Conservation (phyloP, 176 grass and related monocot genomes). For the Musa schizocarpa region DNA sequence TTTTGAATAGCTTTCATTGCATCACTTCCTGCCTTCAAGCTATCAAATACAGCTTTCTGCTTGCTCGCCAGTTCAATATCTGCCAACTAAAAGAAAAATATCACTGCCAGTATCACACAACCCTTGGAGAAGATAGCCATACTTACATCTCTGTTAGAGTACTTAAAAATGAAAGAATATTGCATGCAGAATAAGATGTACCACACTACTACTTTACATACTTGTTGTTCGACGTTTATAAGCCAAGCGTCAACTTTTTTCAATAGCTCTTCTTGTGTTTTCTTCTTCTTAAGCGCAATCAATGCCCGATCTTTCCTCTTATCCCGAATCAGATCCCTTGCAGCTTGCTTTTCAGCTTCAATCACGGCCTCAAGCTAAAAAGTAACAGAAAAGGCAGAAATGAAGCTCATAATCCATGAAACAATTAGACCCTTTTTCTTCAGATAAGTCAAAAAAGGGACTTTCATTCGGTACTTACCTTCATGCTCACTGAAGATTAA, state of each 20-base stretch:
- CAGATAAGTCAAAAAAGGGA: too few species aligned
- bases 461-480: too few species aligned
- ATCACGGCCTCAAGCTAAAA: slow-evolving; percentile 83
- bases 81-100: neutral
- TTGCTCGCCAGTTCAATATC: neutral
- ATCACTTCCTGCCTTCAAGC: neutral
- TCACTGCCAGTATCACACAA: too few species aligned
- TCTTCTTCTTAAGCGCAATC: slow-evolving; percentile 95
- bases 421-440: too few species aligned
- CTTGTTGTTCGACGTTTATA: slow-evolving; percentile 94
- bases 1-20: neutral
- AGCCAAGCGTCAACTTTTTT: slow-evolving; percentile 94
- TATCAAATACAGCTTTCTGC: neutral
- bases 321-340: slow-evolving; percentile 64
- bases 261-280: slow-evolving; percentile 77
- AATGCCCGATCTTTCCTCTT: slow-evolving; percentile 93
- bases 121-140: too few species aligned
- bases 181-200: neutral
- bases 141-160: neutral
- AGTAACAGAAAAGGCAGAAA: neutral
- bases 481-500: too few species aligned
- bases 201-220: slow-evolving; percentile 4
- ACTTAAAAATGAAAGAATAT: neutral
- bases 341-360: slow-evolving; percentile 90
- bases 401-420: too few species aligned